Conservation (phyloP, 2,329 filamentous ascomycete genomes). For the Fusarium buxicola region DNA sequence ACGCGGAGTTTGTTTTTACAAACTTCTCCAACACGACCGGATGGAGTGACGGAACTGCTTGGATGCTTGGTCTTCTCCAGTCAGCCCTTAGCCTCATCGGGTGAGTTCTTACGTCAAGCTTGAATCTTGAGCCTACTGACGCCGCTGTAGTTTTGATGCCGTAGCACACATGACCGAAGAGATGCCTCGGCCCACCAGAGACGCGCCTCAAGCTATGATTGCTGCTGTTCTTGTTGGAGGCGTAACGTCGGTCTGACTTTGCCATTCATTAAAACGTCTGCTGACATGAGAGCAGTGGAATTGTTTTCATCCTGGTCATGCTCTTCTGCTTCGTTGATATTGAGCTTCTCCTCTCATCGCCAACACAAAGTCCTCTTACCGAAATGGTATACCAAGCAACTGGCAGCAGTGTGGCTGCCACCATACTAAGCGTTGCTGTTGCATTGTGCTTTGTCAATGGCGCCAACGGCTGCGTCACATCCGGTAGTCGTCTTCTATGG, state of each 20-base stretch:
- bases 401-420: constrained; percentile 52
- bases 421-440: constrained; percentile 56
- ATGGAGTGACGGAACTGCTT: constrained; percentile 59
- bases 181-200: constrained; percentile 55
- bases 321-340: constrained; percentile 57
- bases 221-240: constrained; percentile 56
- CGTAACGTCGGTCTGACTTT: constrained; percentile 50
- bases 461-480: constrained; percentile 57
- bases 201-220: constrained; percentile 56
- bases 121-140: background rate
- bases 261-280: background rate
- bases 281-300: constrained; percentile 43
- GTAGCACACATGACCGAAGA: constrained; percentile 60
- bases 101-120: background rate
- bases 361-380: constrained; percentile 58
- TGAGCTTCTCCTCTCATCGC: constrained; percentile 49
- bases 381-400: constrained; percentile 59
- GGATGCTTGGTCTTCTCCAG: constrained; percentile 60
- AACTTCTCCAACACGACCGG: constrained; percentile 59
- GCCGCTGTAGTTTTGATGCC: constrained; percentile 53
- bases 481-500: constrained; percentile 57
- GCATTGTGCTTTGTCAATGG: constrained; percentile 59
- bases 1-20: constrained; percentile 57
- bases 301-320: constrained; percentile 56
- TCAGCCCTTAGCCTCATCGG: constrained; percentile 51